Percentiles rank a stretch among this genome's conserved stretches.
These are phyloP conservation scores for Apiotrichum laibachii DNA, from an alignment of 1,284 basidiomycete genomes.

Conservation along the genomic window DNA sequence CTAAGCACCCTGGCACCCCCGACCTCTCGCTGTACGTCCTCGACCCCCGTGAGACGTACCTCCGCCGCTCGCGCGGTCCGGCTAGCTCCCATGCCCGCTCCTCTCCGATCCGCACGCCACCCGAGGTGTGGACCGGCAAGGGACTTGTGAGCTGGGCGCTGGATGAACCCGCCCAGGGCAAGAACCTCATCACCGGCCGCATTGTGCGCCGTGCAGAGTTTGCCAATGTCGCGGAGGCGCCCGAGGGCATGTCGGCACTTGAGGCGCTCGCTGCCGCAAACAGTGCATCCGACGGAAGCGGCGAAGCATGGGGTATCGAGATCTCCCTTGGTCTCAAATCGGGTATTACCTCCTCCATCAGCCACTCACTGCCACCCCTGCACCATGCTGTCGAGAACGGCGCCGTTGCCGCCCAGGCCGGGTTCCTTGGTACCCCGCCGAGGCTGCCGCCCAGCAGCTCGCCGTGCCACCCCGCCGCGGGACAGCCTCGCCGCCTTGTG, in stretches of 20 bases:
- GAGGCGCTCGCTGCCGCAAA: conserved; percentile 32
- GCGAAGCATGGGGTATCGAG: conserved; percentile 43
- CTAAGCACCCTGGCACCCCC: conserved; percentile 27
- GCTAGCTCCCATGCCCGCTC: conserved; percentile 16
- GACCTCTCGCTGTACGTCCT: conserved; percentile 47
- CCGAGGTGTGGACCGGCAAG: conserved; percentile 48
- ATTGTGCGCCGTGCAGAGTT: conserved; percentile 23
- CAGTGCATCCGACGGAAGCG: conserved; percentile 3
- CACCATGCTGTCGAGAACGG: conserved; percentile 19
- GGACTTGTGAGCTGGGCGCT: conserved; percentile 45
- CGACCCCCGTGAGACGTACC: conserved; percentile 46
- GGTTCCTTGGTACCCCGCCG: background rate
- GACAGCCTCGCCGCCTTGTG: conserved; percentile 6
- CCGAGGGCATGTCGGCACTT: conserved; percentile 26
- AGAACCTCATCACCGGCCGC: conserved; percentile 46
- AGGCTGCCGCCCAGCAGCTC: background rate
- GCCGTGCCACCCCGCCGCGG: background rate
- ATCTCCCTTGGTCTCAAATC: conserved; percentile 39
- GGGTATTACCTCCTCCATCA: conserved; percentile 3
- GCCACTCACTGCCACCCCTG: conserved; percentile 16
- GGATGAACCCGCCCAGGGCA: conserved; percentile 40
- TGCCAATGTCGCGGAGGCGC: background rate
- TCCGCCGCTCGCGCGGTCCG: conserved; percentile 32
- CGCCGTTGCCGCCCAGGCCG: background rate
- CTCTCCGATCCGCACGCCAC: conserved; percentile 6